Evolutionary conservation across 179 eudicot genomes (phyloP), one percentile per base, ranked within the genome.

Genomic region (Camellia oleifera): DNA sequence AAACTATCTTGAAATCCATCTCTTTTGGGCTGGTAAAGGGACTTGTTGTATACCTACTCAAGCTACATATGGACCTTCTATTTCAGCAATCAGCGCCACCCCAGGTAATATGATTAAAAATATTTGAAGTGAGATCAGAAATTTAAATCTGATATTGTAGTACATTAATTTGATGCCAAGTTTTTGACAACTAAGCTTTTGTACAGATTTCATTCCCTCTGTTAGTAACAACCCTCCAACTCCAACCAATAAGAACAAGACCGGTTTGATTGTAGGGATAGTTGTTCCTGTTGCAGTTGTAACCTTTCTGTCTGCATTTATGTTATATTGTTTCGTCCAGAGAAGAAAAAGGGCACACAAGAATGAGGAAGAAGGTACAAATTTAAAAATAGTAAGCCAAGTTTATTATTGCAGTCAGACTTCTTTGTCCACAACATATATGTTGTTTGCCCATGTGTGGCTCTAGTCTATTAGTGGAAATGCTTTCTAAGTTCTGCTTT

Each of bases 21-120:
- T 95, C 20, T 91, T 95, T 75, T 94, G 98, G 98, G 96, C 96
- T 81, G 97, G 98, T 52, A 94, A 94, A 86, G 98, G 98, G 73
- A 93, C 99, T 73, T 95, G 98, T 76, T 94, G 98, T 88, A 86
- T 93, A 56, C 99, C 98, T 72, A 0, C 4, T 26, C 95, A 85
- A 82, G 99, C 97, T 58, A 82, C 91, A 64, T 95, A 93, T 78
- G 98, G 98, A 70, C 99, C 98, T 74, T 78, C 84, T 13, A 84
- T 95, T 78, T 95, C 99, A 74, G 97, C 97, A 57, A 79, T 95
- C 86, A 93, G 92, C 61, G 92, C 87, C 62, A 92, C 84, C 65
- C 93, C 98, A 88, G 80, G 98, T 92, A 83, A 74, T 84, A 26
- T 14, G 54, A 53, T 58, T 75, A 32, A 42, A 74, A 15, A 44